Evolutionary conservation across 495 filamentous ascomycete genomes (phyloP), one percentile per base, ranked within the genome.

Genomic region (Aspergillus baeticus): DNA sequence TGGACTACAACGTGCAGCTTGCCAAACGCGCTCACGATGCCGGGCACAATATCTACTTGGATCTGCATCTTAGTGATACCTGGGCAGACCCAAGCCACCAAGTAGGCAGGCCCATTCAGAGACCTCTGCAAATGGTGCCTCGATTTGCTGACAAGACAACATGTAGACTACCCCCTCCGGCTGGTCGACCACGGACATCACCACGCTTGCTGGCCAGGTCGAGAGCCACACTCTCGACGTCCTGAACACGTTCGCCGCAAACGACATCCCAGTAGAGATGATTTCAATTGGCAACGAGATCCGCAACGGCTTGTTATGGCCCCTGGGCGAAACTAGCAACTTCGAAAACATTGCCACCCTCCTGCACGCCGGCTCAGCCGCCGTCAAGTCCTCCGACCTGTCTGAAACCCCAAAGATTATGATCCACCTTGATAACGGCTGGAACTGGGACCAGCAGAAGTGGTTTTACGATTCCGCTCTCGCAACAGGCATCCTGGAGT

Each of bases 271-370:
- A n/a, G 77, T 86, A 10, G 73, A 72, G 7, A 82, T 89, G 18
- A 73, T 89, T 31, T 87, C 84, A 4, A 84, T 89, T 59, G 86
- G 86, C 39, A 90, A 88, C 62, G 87, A 88, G 55, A 89, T 90
- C 58, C 77, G 81, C 2, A 64, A 68, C 5, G 86, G 87, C 0
- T 66, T 90, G 6, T 75, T 89, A 49, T 85, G 82, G 79, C 87
- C 87, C 0, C 77, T 84, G 0, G 86, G 86, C 10, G 60, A 59
- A 39, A 80, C 75, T 15, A 65, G 54, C 55, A 79, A 73, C 56
- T 85, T 78, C 52, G 53, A 61, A 49, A 87, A 87, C 65, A 81
- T 88, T 54, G 85, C 83, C 0, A 68, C 66, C 3, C 66, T 89
- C 20, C 73, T 89, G 5, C 80, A 85, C 68, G 85, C 85, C 10